Conservation (phyloP, 2,329 filamentous ascomycete species). For the Arachnomyces sp. region DNA sequence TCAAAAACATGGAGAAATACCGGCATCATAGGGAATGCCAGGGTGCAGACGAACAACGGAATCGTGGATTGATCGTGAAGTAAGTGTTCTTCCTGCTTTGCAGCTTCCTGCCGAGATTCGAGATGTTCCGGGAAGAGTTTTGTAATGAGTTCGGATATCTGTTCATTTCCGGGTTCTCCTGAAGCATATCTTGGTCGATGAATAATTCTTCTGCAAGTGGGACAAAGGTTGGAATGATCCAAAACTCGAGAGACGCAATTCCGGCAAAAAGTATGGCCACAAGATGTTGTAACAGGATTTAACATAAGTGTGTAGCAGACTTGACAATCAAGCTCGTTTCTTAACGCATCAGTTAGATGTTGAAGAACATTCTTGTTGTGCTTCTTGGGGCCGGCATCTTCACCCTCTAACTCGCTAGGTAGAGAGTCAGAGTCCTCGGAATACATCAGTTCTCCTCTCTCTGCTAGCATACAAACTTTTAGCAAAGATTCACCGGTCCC, state of each 20-base stretch:
- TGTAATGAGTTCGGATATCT: constrained; percentile 56
- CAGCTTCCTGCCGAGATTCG: constrained; percentile 47
- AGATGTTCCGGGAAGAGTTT: constrained; percentile 64
- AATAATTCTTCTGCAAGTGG: constrained; percentile 66
- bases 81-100: constrained; percentile 50
- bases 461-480: constrained; percentile 56
- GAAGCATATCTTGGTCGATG: constrained; percentile 44
- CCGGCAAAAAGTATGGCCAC: constrained; percentile 84
- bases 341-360: constrained; percentile 53
- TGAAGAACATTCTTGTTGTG: constrained; percentile 48
- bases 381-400: constrained; percentile 14
- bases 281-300: constrained; percentile 75
- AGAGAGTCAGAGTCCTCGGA: constrained; percentile 44
- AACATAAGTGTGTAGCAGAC: constrained; percentile 77
- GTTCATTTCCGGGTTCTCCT: constrained; percentile 52
- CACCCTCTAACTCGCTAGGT: constrained; percentile 16
- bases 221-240: constrained; percentile 71
- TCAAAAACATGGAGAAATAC: constrained; percentile 90
- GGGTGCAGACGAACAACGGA: constrained; percentile 72
- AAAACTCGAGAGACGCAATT: constrained; percentile 68
- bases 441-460: constrained; percentile 52
- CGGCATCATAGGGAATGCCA: constrained; percentile 74
- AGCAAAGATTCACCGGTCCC: too few relatives aligned
- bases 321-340: constrained; percentile 75
- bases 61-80: constrained; percentile 52